Conservation (phyloP, 352 stramenopile genomes). For the Phytopythium montanum region DNA sequence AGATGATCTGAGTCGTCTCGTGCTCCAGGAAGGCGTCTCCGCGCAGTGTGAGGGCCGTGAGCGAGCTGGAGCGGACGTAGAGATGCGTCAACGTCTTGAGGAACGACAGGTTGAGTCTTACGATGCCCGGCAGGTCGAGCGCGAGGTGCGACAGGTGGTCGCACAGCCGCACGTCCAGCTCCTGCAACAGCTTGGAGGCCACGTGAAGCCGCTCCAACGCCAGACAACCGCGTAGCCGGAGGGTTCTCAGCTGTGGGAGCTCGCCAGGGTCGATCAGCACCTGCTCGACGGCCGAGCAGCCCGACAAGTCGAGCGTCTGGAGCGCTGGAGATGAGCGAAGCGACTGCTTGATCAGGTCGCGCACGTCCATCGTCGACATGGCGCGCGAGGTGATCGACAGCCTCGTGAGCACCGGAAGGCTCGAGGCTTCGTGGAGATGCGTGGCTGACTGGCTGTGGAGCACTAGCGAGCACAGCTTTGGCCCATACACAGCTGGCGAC, state of each 20-base stretch:
- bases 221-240: conserved; percentile 42
- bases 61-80: conserved; percentile 37
- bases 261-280: conserved; percentile 52
- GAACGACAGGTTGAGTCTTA: conserved; percentile 55
- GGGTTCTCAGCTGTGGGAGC: conserved; percentile 33
- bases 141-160: conserved; percentile 39
- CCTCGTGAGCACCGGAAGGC: conserved; percentile 38
- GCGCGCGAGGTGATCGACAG: conserved; percentile 45
- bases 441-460: conserved; percentile 45
- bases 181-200: conserved; percentile 35
- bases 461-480: conserved; percentile 28
- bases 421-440: conserved; percentile 36
- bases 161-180: conserved; percentile 38
- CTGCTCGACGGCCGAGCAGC: conserved; percentile 55
- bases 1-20: conserved; percentile 31
- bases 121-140: conserved; percentile 32
- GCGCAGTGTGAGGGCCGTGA: conserved; percentile 41
- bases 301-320: conserved; percentile 27
- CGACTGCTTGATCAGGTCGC: conserved; percentile 39
- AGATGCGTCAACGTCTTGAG: conserved; percentile 54
- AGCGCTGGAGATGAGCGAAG: conserved; percentile 25
- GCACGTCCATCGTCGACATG: conserved; percentile 35
- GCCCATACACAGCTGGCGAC: conserved; percentile 30
- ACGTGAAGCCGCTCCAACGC: conserved; percentile 58
- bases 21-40: conserved; percentile 36